Percentiles rank a stretch among this genome's conserved stretches.
Conservation (phyloP, 371 early-diverging fungal species). For the Circinella minor region DNA sequence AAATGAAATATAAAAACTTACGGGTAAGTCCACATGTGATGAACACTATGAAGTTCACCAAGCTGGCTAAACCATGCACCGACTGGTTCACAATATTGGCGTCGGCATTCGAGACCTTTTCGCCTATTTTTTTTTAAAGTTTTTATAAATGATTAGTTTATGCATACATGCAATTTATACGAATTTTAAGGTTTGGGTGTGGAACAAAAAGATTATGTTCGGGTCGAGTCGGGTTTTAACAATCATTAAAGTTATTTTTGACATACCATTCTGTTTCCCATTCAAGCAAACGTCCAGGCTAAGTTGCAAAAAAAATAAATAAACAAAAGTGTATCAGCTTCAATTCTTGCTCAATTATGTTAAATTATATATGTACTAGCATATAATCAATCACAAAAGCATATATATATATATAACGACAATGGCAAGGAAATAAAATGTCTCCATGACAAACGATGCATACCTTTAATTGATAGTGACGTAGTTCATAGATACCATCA, state of each 20-base stretch:
- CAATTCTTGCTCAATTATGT: too few species aligned
- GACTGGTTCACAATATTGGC: slow-evolving; percentile 86
- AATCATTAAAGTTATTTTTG: background rate
- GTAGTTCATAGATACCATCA: slow-evolving; percentile 89
- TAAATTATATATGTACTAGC: too few species aligned
- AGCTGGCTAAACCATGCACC: slow-evolving; percentile 97
- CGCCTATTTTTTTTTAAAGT: slow-evolving; percentile 42
- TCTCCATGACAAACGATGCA: background rate
- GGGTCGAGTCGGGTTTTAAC: background rate
- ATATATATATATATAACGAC: background rate
- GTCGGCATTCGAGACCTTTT: slow-evolving; percentile 84
- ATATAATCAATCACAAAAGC: background rate
- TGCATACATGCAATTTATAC: too few species aligned
- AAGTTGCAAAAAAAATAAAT: background rate
- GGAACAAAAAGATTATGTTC: background rate
- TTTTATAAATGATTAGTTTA: background rate
- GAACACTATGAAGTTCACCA: slow-evolving; percentile 86
- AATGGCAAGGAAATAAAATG: background rate
- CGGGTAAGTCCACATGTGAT: slow-evolving; percentile 94
- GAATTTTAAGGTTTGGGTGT: too few species aligned
- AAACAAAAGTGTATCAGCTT: too few species aligned
- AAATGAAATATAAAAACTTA: slow-evolving; percentile 43
- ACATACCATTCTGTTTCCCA: slow-evolving; percentile 88
- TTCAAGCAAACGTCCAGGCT: slow-evolving; percentile 90
- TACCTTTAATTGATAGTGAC: slow-evolving; percentile 84